Percentiles rank a stretch among this genome's conserved stretches.
phyloP scores from a whole-genome alignment of 2,329 filamentous ascomycete genomes.

The Parastagonospora nodorum region DNA sequence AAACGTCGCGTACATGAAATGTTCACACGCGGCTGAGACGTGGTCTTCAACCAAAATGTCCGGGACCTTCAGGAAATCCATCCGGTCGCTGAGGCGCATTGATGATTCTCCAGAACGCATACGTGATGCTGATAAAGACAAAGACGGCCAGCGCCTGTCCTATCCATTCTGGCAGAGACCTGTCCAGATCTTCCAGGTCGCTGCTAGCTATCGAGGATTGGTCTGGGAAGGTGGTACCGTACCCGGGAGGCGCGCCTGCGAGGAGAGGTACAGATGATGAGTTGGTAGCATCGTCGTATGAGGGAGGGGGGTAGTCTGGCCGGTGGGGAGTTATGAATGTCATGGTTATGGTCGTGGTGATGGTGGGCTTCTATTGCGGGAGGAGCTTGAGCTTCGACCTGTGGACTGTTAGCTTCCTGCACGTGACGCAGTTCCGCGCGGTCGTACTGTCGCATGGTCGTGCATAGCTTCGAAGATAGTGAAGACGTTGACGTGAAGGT shows the following conservation, averaged over 20 bases:
- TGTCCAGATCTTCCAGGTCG: constrained; percentile 27
- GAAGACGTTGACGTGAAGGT: not conserved
- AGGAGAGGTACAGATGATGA: constrained; percentile 33
- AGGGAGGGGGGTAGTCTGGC: constrained; percentile 38
- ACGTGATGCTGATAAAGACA: constrained; percentile 35
- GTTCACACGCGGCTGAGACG: no score
- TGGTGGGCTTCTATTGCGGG: constrained; percentile 3
- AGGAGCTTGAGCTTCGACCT: constrained; percentile 2
- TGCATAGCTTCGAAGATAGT: constrained; percentile 9
- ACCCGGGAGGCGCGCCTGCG: constrained; percentile 34
- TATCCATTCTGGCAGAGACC: constrained; percentile 33
- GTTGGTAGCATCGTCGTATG: constrained; percentile 39
- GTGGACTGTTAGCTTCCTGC: not conserved
- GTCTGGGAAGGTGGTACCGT: constrained; percentile 36
- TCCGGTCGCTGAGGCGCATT: constrained; percentile 11
- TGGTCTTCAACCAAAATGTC: no score
- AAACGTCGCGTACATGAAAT: no score
- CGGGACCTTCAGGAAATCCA: not conserved
- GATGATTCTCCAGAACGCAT: constrained; percentile 38
- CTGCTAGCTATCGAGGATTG: constrained; percentile 38
- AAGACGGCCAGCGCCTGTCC: constrained; percentile 35
- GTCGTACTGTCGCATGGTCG: constrained; percentile 10
- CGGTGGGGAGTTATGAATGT: constrained; percentile 11
- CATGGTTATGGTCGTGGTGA: constrained; percentile 12
- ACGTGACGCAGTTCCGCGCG: not conserved